Conservation (phyloP, 2,329 filamentous ascomycete genomes). For the Fusarium circinatum region DNA sequence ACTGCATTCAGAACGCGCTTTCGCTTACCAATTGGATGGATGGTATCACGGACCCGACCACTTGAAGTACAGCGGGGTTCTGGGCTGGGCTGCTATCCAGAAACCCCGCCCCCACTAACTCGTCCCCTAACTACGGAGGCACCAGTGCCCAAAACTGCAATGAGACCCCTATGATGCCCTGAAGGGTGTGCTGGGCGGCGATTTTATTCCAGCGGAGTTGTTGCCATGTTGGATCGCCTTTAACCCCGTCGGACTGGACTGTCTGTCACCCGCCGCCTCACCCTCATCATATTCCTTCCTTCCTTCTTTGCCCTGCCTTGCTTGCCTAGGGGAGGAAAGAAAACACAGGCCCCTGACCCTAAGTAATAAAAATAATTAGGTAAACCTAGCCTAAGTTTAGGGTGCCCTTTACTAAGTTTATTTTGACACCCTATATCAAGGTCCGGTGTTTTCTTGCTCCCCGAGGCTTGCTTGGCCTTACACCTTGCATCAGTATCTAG, state of each 20-base stretch:
- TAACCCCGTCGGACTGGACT: not conserved
- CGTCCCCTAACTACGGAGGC: not conserved
- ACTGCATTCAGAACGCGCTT: not conserved
- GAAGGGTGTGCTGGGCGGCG: slow-evolving; percentile 8
- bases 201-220: slow-evolving; percentile 2
- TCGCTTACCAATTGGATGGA: slow-evolving; percentile 15
- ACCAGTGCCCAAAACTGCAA: not conserved
- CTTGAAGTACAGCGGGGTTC: slow-evolving; percentile 7
- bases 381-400: no score
- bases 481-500: slow-evolving; percentile 13
- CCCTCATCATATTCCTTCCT: slow-evolving; percentile 13
- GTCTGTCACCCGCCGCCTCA: not conserved
- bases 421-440: no score
- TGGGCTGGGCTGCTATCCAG: not conserved
- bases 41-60: not conserved
- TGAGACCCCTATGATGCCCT: slow-evolving; percentile 17
- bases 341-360: no score
- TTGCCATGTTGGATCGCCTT: not conserved
- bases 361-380: no score
- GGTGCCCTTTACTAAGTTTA: no score
- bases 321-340: not conserved
- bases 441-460: no score
- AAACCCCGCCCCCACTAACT: slow-evolving; percentile 34
- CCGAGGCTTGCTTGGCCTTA: not conserved
- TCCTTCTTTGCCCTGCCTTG: not conserved